Conservation (phyloP, 768 basidiomycete genomes). For the Wakefieldia striispora region DNA sequence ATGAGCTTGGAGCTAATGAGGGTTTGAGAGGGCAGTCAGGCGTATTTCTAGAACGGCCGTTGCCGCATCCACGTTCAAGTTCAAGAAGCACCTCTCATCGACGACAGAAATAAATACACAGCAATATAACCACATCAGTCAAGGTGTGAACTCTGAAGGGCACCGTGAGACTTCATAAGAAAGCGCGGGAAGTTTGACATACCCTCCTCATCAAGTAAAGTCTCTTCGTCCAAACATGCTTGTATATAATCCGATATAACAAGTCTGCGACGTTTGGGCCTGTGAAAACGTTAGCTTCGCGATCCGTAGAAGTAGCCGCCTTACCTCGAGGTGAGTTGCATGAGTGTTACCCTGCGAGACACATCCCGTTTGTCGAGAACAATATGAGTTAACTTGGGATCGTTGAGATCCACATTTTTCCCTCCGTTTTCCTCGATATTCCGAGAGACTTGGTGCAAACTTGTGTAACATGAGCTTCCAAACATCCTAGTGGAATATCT, state of each 20-base stretch:
- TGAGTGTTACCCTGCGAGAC: conserved; percentile 67
- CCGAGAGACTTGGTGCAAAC: conserved; percentile 52
- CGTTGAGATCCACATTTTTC: conserved; percentile 59
- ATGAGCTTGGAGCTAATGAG: too few species aligned
- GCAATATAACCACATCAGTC: not conserved
- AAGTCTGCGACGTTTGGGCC: conserved; percentile 78
- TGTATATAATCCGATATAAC: conserved; percentile 75
- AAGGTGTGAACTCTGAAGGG: conserved; percentile 26
- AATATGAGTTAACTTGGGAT: conserved; percentile 84
- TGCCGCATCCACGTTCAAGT: too few species aligned
- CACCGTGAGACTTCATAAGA: conserved; percentile 1
- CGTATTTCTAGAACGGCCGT: too few species aligned
- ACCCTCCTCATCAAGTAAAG: conserved; percentile 83
- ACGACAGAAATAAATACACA: not conserved
- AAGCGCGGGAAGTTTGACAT: not conserved
- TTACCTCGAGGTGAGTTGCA: conserved; percentile 70
- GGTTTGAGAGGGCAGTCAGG: too few species aligned
- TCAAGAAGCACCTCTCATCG: not conserved
- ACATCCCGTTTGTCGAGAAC: conserved; percentile 81
- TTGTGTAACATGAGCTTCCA: conserved; percentile 26
- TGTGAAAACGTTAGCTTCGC: conserved; percentile 30
- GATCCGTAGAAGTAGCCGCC: conserved; percentile 20
- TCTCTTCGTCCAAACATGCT: conserved; percentile 79
- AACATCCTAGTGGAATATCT: not conserved
- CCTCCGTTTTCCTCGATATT: conserved; percentile 73